These are phyloP conservation scores for Pterula multifida DNA, from an alignment of 1,284 basidiomycete genomes.

Conservation along the genomic window DNA sequence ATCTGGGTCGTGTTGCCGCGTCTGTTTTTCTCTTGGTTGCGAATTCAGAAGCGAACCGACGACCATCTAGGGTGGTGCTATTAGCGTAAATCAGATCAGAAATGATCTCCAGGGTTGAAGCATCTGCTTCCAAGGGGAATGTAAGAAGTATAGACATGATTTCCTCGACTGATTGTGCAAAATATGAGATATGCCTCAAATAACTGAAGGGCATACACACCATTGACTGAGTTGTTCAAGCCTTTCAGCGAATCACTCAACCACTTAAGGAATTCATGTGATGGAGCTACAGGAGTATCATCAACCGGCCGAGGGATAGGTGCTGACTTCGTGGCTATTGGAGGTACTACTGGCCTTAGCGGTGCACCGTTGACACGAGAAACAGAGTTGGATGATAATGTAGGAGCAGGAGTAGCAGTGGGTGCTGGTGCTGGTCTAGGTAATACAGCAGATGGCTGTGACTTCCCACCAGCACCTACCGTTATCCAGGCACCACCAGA, in stretches of 20 bases:
- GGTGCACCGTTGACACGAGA: conserved; percentile 25
- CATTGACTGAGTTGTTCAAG: conserved; percentile 68
- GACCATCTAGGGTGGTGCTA: conserved; percentile 88
- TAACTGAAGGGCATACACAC: conserved; percentile 29
- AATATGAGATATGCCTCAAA: conserved; percentile 11
- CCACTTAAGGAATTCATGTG: conserved; percentile 89
- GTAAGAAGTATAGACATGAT: conserved; percentile 85
- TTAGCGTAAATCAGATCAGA: conserved; percentile 89
- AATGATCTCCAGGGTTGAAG: conserved; percentile 77
- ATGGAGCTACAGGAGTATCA: conserved; percentile 56
- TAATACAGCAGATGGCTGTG: conserved; percentile 18
- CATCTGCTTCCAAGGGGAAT: conserved; percentile 83
- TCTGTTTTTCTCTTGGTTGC: conserved; percentile 78
- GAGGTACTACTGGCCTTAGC: conserved; percentile 19
- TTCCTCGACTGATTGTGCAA: conserved; percentile 64
- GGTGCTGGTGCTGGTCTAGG: conserved; percentile 24
- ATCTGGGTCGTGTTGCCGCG: conserved; percentile 38
- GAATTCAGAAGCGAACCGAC: conserved; percentile 89
- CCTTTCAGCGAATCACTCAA: conserved; percentile 82
- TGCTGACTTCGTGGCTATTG: conserved; percentile 21
- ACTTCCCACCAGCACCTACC: conserved; percentile 71
- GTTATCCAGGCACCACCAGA: conserved; percentile 67
- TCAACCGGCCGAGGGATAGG: conserved; percentile 33
- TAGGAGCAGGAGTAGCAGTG: conserved; percentile 13
- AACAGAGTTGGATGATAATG: conserved; percentile 15